Evolutionary conservation across 257 asterid genomes (phyloP), one percentile per base, ranked within the genome.

Genomic region (Solanum peruvianum): DNA sequence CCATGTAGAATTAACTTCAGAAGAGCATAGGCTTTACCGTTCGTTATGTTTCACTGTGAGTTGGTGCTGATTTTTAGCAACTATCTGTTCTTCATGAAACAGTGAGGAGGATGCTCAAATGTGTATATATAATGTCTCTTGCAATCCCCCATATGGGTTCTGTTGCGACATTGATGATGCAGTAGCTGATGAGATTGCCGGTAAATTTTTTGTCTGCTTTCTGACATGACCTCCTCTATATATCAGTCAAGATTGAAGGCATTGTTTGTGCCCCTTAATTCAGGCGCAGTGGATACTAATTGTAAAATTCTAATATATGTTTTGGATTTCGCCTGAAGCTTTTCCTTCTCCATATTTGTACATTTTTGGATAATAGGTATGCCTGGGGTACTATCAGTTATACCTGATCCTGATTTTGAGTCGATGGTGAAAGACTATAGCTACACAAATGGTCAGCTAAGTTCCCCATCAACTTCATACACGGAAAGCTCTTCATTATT

Each of bases 91-190:
- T 47, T 80, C 67, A 80, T 47, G 85, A 80, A 80, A 62, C 93
- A 97, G 98, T 89, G 91, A 93, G 92, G 88, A 87, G 91, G 96
- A 93, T 90, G 98, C 99, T 85, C 98, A 95, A 90, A 93, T 88
- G 94, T 91, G 99, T 86, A 93, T 95, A 64, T 95, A 95, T 91
- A 93, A 94, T 92, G 98, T 93, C 89, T 95, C 98, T 16, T 92
- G 89, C 84, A 83, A 89, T 66, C 84, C 91, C 29, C 89, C 89
- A 88, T 93, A 92, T 88, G 98, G 98, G 85, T 97, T 97, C 90
- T 97, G 98, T 93, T 97, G 98, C 86, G 98, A 94, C 84, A 91
- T 97, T 91, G 97, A 94, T 90, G 90, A 89, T 58, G 93, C 90
- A 85, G 87, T 87, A 69, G 98, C 98, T 87, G 86, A 84, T 69